Percentiles rank a stretch among this genome's conserved stretches.
Evolutionary conservation across 139 green algal species (phyloP).

Genomic region (Tetradesmus lagerheimii): DNA sequence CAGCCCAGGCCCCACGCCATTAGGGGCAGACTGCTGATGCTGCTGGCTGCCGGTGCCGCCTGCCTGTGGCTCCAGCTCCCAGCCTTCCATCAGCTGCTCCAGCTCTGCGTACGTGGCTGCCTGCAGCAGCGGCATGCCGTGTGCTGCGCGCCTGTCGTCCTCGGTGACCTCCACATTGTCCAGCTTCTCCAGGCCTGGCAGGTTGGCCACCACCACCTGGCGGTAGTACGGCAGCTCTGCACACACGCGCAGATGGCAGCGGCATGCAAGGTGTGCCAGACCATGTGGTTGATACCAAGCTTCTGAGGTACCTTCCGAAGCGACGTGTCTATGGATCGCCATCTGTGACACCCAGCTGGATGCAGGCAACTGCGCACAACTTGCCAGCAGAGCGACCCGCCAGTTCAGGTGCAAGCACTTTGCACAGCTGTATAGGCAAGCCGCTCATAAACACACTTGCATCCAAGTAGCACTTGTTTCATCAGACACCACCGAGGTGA

Average conservation of each 20-base stretch:
- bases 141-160: neutral
- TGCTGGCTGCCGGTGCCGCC: neutral
- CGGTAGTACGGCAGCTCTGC: conserved; percentile 49
- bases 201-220: conserved; percentile 39
- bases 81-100: neutral
- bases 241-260: neutral
- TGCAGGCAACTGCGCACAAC: no score
- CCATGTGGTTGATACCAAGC: no score
- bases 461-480: no score
- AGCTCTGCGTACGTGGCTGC: conserved; percentile 20
- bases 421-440: no score
- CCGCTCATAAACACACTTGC: no score
- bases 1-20: neutral
- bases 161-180: conserved; percentile 63
- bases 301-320: no score
- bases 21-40: neutral
- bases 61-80: neutral
- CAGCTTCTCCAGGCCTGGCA: conserved; percentile 64
- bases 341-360: no score
- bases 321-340: no score
- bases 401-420: no score
- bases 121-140: neutral
- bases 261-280: no score
- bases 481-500: no score
- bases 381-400: no score